Percentiles rank a stretch among this genome's conserved stretches.
phyloP scores from a whole-genome alignment of 1,284 basidiomycete species.

The Cutaneotrichosporon cavernicola region DNA sequence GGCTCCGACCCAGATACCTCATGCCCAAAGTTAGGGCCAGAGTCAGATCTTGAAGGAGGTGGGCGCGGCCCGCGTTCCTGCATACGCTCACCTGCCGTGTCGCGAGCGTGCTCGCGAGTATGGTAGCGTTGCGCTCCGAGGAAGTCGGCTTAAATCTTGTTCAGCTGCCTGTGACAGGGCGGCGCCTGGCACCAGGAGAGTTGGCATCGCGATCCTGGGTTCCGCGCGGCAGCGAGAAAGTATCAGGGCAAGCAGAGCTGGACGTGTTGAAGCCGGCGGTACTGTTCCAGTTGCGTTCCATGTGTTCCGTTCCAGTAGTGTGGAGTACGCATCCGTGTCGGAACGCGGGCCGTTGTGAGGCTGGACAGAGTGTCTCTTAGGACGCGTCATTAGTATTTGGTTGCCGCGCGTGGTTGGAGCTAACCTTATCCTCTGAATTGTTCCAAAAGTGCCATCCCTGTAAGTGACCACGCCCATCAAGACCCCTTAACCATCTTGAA shows the following conservation, averaged over 20 bases:
- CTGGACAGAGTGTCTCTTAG: background rate
- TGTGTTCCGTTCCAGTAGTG: background rate
- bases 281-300: background rate
- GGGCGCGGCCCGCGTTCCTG: background rate
- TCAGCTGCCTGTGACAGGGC: background rate
- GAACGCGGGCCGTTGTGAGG: background rate
- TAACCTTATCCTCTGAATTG: conserved; percentile 13
- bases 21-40: background rate
- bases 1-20: background rate
- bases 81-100: background rate
- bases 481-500: no score
- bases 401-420: background rate
- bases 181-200: background rate
- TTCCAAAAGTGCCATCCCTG: conserved; percentile 15
- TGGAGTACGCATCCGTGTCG: background rate
- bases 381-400: background rate
- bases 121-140: background rate
- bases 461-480: no score
- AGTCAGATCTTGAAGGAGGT: background rate
- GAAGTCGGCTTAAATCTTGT: background rate
- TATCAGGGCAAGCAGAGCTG: background rate
- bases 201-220: background rate
- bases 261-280: background rate
- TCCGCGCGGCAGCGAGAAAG: background rate
- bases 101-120: background rate